A percentile compares a stretch with the other conserved stretches of the same genome.
These are phyloP conservation scores for Pelargonium australe DNA, from an alignment of 441 rosid genomes.

Conservation along the genomic window DNA sequence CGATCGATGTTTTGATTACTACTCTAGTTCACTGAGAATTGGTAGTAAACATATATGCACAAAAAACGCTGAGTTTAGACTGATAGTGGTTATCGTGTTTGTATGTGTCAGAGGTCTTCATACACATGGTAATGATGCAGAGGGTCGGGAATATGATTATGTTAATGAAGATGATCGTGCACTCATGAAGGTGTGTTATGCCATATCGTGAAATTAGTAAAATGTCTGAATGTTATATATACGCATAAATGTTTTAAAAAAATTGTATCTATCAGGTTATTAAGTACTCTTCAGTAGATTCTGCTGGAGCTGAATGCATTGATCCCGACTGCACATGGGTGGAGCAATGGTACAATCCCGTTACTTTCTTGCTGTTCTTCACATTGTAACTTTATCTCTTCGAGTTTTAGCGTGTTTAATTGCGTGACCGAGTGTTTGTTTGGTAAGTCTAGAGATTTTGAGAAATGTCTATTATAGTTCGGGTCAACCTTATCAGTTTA, in stretches of 20 bases:
- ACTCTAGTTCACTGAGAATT: not conserved
- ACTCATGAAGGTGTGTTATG: constrained; percentile 4
- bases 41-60: not conserved
- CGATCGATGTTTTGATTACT: not conserved
- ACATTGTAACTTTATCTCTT: too few relatives aligned
- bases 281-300: not conserved
- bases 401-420: too few relatives aligned
- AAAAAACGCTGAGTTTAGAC: too few relatives aligned
- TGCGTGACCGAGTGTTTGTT: too few relatives aligned
- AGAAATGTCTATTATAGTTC: too few relatives aligned
- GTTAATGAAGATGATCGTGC: constrained; percentile 2
- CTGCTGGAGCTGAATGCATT: constrained; percentile 3
- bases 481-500: too few relatives aligned
- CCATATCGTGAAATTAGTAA: not conserved
- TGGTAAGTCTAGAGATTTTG: too few relatives aligned
- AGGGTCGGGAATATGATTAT: constrained; percentile 2
- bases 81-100: not conserved
- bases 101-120: not conserved
- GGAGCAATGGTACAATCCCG: not conserved
- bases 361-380: too few relatives aligned
- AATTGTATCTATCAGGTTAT: not conserved
- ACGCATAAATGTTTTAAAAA: not conserved
- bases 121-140: not conserved
- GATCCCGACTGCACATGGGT: constrained; percentile 2
- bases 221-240: not conserved